Base-by-base conservation (phyloP, 306 rosid genomes). In the Cucumis cinereus region DNA sequence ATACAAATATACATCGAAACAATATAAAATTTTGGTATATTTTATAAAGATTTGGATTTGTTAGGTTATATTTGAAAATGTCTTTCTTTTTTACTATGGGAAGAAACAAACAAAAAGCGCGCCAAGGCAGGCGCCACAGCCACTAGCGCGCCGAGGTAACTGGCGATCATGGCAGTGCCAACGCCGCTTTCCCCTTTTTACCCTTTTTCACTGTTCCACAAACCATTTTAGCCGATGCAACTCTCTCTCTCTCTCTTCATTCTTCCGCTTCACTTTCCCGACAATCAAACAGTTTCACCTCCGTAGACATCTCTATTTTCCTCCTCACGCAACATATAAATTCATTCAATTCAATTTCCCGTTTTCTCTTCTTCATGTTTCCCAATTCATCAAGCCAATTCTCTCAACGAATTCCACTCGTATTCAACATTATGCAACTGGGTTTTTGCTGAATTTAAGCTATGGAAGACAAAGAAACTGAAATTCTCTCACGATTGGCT, bases 401-500 rank as follows among this genome's bases (percentile, higher is more conserved):
- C 7, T n/a, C 22, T 53, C 14, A 10, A 49, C 62, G 3, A 53
- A 13, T 47, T 81, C 4, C 50, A 47, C 35, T 62, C 36, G 49
- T 73, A 28, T 28, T 28, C 60, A 11, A 35, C 72, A 38, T 36
- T 64, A 64, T 64, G 14, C 55, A 16, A 33, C 52, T 59, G n/a
- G 76, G 23, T n/a, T 60, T 49, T 40, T 36, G 57, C 30, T 19
- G 80, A 61, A 38, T 35, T 23, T 43, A 24, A 70, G 57, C 20
- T 50, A 74, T 69, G 40, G 89, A 88, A 92, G 88, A 87, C 77
- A 87, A 83, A 76, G 97, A 93, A 82, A 84, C 92, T 28, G 88
- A 93, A 83, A 86, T 90, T 59, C 94, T 93, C 33, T 80, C 91
- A n/a, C 90, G 97, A 77, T 88, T 93, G 10, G 94, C 89, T 12